Base-by-base conservation (phyloP, 164 flowering plant genomes). In the Tetracentron sinense region DNA sequence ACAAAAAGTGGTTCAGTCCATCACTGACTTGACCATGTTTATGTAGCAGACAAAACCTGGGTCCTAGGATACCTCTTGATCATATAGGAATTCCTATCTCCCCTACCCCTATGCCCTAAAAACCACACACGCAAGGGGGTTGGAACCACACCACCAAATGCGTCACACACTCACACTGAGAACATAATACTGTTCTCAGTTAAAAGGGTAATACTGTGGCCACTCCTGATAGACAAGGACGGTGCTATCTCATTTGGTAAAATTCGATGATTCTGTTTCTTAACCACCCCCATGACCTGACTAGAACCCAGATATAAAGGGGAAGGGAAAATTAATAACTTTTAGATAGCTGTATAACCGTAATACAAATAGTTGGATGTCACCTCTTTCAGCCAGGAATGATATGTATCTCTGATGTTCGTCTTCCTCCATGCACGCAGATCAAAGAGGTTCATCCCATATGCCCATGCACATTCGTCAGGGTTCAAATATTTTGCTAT, bases 401-500 rank as follows among this genome's bases (percentile, higher is more conserved):
- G 97, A 54, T 95, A 95, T 31, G 88, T 88, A 7, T 86, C 94
- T 77, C 89, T 78, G 74, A 95, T 89, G 69, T 79, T 69, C 61
- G 99, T 89, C 75, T 77, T 83, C 68, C 97, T 89, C 99, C 99
- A 95, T 23, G 90, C 85, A 66, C 58, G 85, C 53, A 95, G 78
- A 79, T 95, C 99, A 72, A 95, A 95, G 51, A 95, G 72, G 60
- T 95, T 95, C 99, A 95, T 92, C 26, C 99, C 99, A 75, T 91
- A 95, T 21, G 97, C 99, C 99, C 99, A 94, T n/a, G 99, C 96
- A 74, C 99, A 94, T 69, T 91, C 97, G 47, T 91, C 86, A 12
- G 96, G 92, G 64, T 95, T 77, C 78, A 95, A 81, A 70, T 79
- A 68, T 65, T 79, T 83, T 54, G 92, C 75, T 56, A 95, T 72